Percentiles rank a stretch among this genome's conserved stretches.
phyloP scores from a whole-genome alignment of 192 early-diverging fungal genomes.

The Linnemannia zychae region DNA sequence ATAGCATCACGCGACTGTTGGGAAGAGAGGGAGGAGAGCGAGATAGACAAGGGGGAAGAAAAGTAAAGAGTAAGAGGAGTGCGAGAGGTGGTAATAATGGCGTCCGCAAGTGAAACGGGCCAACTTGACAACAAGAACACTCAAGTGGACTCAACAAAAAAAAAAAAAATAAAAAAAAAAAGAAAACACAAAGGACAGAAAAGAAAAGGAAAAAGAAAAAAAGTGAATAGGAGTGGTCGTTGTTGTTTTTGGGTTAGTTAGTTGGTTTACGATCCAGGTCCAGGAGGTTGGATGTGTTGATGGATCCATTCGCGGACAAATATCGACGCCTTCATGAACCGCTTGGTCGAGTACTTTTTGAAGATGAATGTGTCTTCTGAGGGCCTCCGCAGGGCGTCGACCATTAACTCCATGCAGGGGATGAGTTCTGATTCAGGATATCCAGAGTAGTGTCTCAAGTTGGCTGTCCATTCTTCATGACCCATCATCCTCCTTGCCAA shows the following conservation, averaged over 20 bases:
- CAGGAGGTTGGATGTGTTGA: background rate
- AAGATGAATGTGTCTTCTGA: constrained; percentile 74
- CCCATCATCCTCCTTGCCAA: constrained; percentile 87
- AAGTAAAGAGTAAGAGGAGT: background rate
- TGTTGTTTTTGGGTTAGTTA: background rate
- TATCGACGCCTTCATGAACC: constrained; percentile 85
- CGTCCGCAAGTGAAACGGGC: background rate
- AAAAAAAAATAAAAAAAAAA: background rate
- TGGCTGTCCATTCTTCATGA: constrained; percentile 76
- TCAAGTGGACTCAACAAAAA: too few species aligned
- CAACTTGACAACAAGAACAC: too few species aligned
- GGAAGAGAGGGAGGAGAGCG: background rate
- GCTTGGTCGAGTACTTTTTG: constrained; percentile 87
- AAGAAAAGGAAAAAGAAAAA: background rate
- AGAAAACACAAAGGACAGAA: background rate
- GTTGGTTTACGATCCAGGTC: constrained; percentile 26
- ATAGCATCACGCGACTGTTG: background rate
- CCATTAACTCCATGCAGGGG: constrained; percentile 75
- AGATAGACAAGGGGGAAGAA: background rate
- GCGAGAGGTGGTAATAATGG: constrained; percentile 6
- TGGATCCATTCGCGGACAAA: constrained; percentile 88
- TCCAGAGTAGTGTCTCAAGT: constrained; percentile 83
- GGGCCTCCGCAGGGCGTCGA: constrained; percentile 73
- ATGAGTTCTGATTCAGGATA: constrained; percentile 80
- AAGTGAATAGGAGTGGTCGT: background rate